Conservation (phyloP, 2,329 filamentous ascomycete species). For the Alternaria brassicae region DNA sequence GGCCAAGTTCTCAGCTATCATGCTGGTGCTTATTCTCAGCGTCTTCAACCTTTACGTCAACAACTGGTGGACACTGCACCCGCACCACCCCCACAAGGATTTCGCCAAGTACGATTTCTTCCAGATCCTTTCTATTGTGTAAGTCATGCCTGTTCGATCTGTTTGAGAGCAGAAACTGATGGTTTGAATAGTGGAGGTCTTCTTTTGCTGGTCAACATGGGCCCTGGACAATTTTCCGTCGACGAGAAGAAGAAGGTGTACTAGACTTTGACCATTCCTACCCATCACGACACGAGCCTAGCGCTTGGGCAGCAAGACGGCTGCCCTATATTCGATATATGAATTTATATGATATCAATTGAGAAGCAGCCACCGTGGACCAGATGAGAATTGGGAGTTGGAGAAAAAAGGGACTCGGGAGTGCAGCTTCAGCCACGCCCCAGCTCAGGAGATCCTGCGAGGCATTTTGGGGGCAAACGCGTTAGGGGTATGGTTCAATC, state of each 20-base stretch:
- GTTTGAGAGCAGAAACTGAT: no score
- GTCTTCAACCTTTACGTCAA: slow-evolving; percentile 97
- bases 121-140: slow-evolving; percentile 99
- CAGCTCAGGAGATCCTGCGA: no score
- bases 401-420: background rate
- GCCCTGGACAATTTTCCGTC: slow-evolving; percentile 94
- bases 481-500: background rate
- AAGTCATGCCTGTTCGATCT: no score
- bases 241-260: slow-evolving; percentile 99
- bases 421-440: no score
- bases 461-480: background rate
- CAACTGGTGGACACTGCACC: slow-evolving; percentile 99
- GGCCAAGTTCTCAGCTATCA: slow-evolving; percentile 97
- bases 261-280: slow-evolving; percentile 62
- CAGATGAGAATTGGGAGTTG: background rate
- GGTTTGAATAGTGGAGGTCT: no score
- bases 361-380: slow-evolving; percentile 12
- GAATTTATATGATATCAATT: slow-evolving; percentile 24
- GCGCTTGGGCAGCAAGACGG: slow-evolving; percentile 23
- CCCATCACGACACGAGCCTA: slow-evolving; percentile 26
- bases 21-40: slow-evolving; percentile 93
- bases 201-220: slow-evolving; percentile 96
- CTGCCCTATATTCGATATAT: slow-evolving; percentile 31
- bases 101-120: slow-evolving; percentile 99
- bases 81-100: slow-evolving; percentile 98